Evolutionary conservation across 352 stramenopile species (phyloP), one percentile per base, ranked within the genome.

Genomic region (Phytopythium vexans): DNA sequence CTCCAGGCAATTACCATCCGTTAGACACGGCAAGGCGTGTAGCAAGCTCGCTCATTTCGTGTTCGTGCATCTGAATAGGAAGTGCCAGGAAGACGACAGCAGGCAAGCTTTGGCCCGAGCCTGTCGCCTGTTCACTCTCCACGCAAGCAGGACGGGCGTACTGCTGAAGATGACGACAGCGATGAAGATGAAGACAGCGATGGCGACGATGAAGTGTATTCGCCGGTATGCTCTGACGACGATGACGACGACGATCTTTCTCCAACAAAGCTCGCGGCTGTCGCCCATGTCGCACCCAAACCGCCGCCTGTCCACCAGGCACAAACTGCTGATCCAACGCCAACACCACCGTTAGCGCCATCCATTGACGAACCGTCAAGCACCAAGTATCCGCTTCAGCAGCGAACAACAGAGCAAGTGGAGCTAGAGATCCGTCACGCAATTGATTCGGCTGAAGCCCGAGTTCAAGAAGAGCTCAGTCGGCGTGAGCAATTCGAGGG

Each of bases 361-460:
- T 1, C 21, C 21, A 27, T 27, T 2, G 21, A 27, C 21, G 21
- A 27, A 27, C 21, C 21, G 21, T 27, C 21, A 27, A 27, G 21
- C 21, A 27, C 21, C 21, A 27, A 27, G 2, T 2, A 27, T 27
- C 21, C 2, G 21, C 21, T 27, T 27, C 21, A 27, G 58, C 38
- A 73, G 64, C 6, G 68, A 67, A 1, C 74, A 80, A 45, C 65
- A 83, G 11, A 41, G 16, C 35, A 37, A 38, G 82, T 89, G 12
- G 74, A 85, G 36, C 56, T 78, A 4, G 74, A 89, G 37, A 89
- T 89, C 35, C 76, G 66, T 7, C 35, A 62, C 21, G 79, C 76
- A 14, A 67, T 89, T 32, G 68, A 82, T 52, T 77, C 76, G 6
- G 79, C 76, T 6, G 70, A 66, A 2, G 57, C 58, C 8, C 63